Conservation (phyloP, 176 grass and related monocot genomes). For the Oryza officinalis region DNA sequence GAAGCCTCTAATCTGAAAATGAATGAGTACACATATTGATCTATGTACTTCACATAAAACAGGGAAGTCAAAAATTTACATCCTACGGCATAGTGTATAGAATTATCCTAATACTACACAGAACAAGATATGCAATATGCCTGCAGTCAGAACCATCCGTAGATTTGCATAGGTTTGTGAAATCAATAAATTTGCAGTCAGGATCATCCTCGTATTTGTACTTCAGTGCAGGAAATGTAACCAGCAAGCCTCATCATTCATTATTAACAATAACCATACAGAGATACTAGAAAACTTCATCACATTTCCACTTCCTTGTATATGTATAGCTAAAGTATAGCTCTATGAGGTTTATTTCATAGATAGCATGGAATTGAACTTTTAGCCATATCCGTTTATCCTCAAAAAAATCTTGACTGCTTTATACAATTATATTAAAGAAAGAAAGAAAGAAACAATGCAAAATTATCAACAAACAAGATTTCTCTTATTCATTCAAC, state of each 20-base stretch:
- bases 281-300: background rate
- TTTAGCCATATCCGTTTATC: background rate
- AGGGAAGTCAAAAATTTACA: slow-evolving; percentile 11
- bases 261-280: background rate
- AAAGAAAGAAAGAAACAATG: background rate
- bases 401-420: background rate
- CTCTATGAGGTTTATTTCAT: background rate
- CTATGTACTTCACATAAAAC: slow-evolving; percentile 33
- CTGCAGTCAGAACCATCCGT: slow-evolving; percentile 2
- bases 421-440: background rate
- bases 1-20: slow-evolving; percentile 85
- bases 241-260: background rate
- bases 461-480: background rate
- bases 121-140: background rate
- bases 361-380: background rate
- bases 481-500: background rate
- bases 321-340: background rate
- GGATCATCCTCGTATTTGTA: background rate
- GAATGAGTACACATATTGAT: slow-evolving; percentile 26
- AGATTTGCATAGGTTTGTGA: background rate
- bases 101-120: background rate
- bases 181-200: background rate
- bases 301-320: slow-evolving; percentile 6
- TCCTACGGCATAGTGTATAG: slow-evolving; percentile 9
- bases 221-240: slow-evolving; percentile 1